Conservation (phyloP, 805 yeast species). For the Wickerhamiella azyma region DNA sequence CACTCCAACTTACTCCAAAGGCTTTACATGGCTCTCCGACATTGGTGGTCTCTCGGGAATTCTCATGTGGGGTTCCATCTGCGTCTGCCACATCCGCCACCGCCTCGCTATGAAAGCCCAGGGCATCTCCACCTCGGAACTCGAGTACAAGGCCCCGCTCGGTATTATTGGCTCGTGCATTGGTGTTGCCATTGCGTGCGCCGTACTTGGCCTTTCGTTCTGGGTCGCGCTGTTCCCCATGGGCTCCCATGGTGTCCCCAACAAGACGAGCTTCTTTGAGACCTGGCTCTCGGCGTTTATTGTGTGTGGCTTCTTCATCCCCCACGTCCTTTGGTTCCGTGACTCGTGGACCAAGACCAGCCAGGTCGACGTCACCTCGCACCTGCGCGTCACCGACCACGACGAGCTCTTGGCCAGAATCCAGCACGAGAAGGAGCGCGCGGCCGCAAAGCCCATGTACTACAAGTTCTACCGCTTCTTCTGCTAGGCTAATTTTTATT, state of each 20-base stretch:
- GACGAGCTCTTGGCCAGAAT: constrained; percentile 33
- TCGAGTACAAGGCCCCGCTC: constrained; percentile 49
- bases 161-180: constrained; percentile 57
- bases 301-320: constrained; percentile 7
- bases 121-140: constrained; percentile 56
- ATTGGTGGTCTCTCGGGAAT: constrained; percentile 65
- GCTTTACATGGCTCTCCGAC: constrained; percentile 67
- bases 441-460: constrained; percentile 34
- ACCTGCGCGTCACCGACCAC: constrained; percentile 14
- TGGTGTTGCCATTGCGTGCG: constrained; percentile 43
- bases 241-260: constrained; percentile 29
- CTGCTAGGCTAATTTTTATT: constrained; percentile 29
- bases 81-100: constrained; percentile 54
- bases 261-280: constrained; percentile 35
- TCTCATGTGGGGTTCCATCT: constrained; percentile 67
- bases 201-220: constrained; percentile 63
- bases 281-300: constrained; percentile 37
- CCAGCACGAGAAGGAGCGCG: constrained; percentile 39
- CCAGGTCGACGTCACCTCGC: constrained; percentile 15
- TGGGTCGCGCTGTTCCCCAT: constrained; percentile 71
- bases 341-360: constrained; percentile 11
- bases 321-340: constrained; percentile 11
- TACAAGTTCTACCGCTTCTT: constrained; percentile 42
- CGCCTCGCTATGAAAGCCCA: constrained; percentile 47
- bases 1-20: constrained; percentile 34